Base-by-base conservation (phyloP, 116 monocot genomes). In the Trichopus zeylanicus region DNA sequence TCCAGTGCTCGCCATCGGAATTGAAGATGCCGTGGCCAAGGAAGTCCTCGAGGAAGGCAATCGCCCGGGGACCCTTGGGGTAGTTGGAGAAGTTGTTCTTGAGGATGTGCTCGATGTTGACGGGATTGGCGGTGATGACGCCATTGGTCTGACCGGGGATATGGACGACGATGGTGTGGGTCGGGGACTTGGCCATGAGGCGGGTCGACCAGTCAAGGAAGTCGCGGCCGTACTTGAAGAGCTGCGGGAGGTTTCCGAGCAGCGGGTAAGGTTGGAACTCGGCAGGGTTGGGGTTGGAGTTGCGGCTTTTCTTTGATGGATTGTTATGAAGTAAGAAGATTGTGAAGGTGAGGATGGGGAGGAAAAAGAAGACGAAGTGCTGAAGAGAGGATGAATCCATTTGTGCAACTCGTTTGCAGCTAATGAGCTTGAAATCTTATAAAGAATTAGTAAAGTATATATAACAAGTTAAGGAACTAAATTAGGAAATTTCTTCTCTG, bases 21-120 rank as follows among this genome's bases (percentile, higher is more conserved):
- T 73, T 73, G 62, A 74, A 74, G 67, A 74, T 74, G 49, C 67
- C 74, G 38, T 62, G 48, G 27, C 74, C 74, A 20, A 74, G 61
- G 46, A 75, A 68, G 63, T 75, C 74, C 25, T 46, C 38, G 6
- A 75, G 29, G 24, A 31, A 25, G 49, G 51, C 0, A 7, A 26
- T 38, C 0, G 57, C 2, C 4, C 35, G 55, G 24, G 56, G 37
- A 20, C 74, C 74, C 35, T 58, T 75, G 0, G 74, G 74, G 52
- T 75, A 75, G 52, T 75, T 75, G n/a, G 22, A 37, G 38, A 68
- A 68, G 74, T 63, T 68, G 37, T 51, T 18, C 29, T 58, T 57
- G 8, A 75, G 52, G 3, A 75, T 51, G 56, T 74, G 57, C 39
- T 74, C 74, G 6, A 74, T 55, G 51, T 74, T 67, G 32, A 48